Conservation (phyloP, 768 basidiomycete species). For the Hygrophoropsis aurantiaca region DNA sequence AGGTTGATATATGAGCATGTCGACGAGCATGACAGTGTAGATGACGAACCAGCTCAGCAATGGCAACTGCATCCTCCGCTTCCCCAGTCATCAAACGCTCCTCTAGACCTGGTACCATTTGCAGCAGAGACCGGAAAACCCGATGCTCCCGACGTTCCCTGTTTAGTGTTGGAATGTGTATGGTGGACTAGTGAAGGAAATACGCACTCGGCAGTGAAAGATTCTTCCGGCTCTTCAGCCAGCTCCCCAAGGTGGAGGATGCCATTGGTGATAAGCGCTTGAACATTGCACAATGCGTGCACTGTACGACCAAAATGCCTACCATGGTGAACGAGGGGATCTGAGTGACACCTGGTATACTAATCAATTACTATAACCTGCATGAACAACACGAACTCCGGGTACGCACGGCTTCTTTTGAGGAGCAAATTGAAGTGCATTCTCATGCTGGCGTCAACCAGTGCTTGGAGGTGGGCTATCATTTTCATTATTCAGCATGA, state of each 20-base stretch:
- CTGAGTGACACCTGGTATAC: background rate
- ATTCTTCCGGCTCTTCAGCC: constrained; percentile 1
- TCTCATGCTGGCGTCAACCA: no score
- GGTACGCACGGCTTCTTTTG: no score
- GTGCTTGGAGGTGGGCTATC: no score
- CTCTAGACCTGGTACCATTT: constrained; percentile 13
- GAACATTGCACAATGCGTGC: constrained; percentile 20
- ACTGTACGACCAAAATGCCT: constrained; percentile 19
- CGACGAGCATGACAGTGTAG: no score
- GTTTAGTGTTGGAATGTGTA: constrained; percentile 1
- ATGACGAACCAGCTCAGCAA: constrained; percentile 16
- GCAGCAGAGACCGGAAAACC: constrained; percentile 12
- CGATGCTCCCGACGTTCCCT: constrained; percentile 14
- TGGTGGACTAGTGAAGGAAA: no score
- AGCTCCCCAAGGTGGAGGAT: constrained; percentile 8
- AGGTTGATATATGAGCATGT: no score
- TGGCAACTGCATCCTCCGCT: constrained; percentile 10
- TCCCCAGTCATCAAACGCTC: constrained; percentile 8
- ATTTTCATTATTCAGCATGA: no score
- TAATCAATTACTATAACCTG: no score
- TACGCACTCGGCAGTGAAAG: background rate
- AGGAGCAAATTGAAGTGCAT: no score
- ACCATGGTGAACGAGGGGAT: constrained; percentile 19
- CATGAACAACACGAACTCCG: no score
- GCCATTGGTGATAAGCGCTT: constrained; percentile 15